Percentiles rank a stretch among this genome's conserved stretches.
phyloP scores from a whole-genome alignment of 495 filamentous ascomycete genomes.

The Aspergillus campestris region DNA sequence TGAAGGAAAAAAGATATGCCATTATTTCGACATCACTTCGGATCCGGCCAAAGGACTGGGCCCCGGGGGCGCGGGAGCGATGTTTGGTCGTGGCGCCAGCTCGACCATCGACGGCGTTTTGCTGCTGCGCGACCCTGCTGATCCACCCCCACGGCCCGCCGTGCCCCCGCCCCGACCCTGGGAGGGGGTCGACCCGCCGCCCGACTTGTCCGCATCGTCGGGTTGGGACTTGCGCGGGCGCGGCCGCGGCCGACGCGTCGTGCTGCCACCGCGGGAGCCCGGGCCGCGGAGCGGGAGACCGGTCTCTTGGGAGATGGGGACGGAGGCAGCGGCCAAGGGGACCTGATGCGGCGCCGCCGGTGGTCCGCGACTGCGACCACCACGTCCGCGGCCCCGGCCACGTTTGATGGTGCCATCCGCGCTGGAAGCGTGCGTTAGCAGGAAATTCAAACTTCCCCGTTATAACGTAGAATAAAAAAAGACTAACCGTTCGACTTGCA shows the following conservation, averaged over 20 bases:
- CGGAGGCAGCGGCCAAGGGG: conserved; percentile 31
- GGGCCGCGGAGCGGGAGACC: conserved; percentile 55
- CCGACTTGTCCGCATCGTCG: conserved; percentile 63
- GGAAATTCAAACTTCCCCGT: background rate
- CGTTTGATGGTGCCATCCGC: conserved; percentile 70
- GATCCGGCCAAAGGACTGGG: conserved; percentile 22
- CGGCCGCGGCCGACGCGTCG: conserved; percentile 67
- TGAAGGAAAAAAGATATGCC: background rate
- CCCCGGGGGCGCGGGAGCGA: conserved; percentile 18
- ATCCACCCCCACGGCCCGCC: conserved; percentile 26
- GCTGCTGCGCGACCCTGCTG: conserved; percentile 20
- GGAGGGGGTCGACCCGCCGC: conserved; percentile 11
- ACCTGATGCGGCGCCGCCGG: conserved; percentile 29
- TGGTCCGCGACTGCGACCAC: conserved; percentile 41
- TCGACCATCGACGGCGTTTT: conserved; percentile 25
- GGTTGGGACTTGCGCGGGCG: conserved; percentile 62
- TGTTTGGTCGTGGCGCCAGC: conserved; percentile 17
- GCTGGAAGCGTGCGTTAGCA: conserved; percentile 37
- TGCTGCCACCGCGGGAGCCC: conserved; percentile 68
- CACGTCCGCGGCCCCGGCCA: conserved; percentile 64
- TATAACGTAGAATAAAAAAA: background rate
- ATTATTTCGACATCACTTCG: conserved; percentile 24
- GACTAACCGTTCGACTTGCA: conserved; percentile 64
- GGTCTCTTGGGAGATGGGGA: conserved; percentile 38
- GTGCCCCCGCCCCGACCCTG: conserved; percentile 22